Evolutionary conservation across 1,284 basidiomycete species (phyloP), one percentile per base, ranked within the genome.

Genomic region (Volvariella volvacea): DNA sequence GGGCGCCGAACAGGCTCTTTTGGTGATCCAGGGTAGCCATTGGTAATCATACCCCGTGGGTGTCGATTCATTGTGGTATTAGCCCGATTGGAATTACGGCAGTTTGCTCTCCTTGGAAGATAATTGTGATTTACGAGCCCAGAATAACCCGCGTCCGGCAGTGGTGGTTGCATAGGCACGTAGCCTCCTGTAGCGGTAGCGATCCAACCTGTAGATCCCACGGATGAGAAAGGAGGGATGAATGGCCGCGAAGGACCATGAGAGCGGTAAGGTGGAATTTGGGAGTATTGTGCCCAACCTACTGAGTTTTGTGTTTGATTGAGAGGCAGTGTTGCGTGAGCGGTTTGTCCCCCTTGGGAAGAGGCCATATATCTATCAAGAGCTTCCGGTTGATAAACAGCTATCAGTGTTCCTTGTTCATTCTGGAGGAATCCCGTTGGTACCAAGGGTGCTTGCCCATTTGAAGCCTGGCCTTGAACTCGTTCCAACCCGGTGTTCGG

Each of bases 351-450:
- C 34, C 55, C 57, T 28, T 28, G 25, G 12, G 25, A 6, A 6
- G 25, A 28, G 16, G 66, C 53, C 62, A 70, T 64, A 48, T 70
- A 71, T 22, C 63, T 63, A 45, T 67, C 73, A 20, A 85, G 65
- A 1, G 77, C 81, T 40, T 88, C 83, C 3, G 78, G 79, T 21
- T 76, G 77, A 58, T 88, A 88, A 21, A 85, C 72, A 14, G 85
- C 74, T 42, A 85, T 74, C 15, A 87, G 67, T 17, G 75, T 74
- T 3, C 83, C 83, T 44, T 83, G 78, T 44, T 84, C 80, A 41
- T 80, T 77, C 49, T 85, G 82, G 44, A 84, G 75, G 54, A 87
- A 88, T 2, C 82, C 81, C 0, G 80, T 76, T 1, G 84, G 77
- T 32, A 73, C 64, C 12, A 86, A 62, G 22, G 84, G 81, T 10